phyloP scores from a whole-genome alignment of 352 stramenopile species.

The Halophytophthora batemanensis region DNA sequence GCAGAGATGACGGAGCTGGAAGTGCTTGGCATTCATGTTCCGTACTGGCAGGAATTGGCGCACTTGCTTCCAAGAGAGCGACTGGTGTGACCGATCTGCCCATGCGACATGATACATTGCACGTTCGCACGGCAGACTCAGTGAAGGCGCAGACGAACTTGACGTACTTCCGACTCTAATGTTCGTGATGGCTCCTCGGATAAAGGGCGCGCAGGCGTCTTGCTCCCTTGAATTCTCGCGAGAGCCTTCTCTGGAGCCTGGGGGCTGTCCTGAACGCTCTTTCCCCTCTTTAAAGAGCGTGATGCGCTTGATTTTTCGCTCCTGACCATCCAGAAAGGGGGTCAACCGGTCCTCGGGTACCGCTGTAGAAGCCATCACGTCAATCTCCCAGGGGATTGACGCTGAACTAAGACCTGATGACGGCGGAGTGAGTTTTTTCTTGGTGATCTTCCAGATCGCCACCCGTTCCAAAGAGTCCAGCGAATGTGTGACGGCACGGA shows the following conservation, averaged over 20 bases:
- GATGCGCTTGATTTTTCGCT: slow-evolving; percentile 62
- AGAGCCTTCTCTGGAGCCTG: slow-evolving; percentile 11
- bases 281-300: slow-evolving; percentile 51
- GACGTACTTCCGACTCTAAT: slow-evolving; percentile 1
- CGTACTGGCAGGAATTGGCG: slow-evolving; percentile 55
- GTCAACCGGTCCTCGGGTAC: slow-evolving; percentile 54
- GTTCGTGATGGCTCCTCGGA: slow-evolving; percentile 20
- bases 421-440: background rate
- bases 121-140: slow-evolving; percentile 23
- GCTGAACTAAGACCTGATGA: background rate
- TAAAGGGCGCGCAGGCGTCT: slow-evolving; percentile 1
- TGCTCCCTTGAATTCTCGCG: background rate
- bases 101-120: slow-evolving; percentile 57
- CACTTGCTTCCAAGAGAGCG: slow-evolving; percentile 44
- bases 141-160: background rate
- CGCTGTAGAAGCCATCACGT: slow-evolving; percentile 50
- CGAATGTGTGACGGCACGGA: slow-evolving; percentile 43
- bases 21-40: slow-evolving; percentile 68
- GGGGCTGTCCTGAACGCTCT: slow-evolving; percentile 10
- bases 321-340: slow-evolving; percentile 57
- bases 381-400: slow-evolving; percentile 25
- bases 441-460: slow-evolving; percentile 51
- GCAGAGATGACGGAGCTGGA: slow-evolving; percentile 40
- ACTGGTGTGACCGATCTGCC: slow-evolving; percentile 46
- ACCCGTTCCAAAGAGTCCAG: slow-evolving; percentile 42